Evolutionary conservation across 2,329 filamentous ascomycete genomes (phyloP), one percentile per base, ranked within the genome.

Genomic region (Cladosporium colombiae): DNA sequence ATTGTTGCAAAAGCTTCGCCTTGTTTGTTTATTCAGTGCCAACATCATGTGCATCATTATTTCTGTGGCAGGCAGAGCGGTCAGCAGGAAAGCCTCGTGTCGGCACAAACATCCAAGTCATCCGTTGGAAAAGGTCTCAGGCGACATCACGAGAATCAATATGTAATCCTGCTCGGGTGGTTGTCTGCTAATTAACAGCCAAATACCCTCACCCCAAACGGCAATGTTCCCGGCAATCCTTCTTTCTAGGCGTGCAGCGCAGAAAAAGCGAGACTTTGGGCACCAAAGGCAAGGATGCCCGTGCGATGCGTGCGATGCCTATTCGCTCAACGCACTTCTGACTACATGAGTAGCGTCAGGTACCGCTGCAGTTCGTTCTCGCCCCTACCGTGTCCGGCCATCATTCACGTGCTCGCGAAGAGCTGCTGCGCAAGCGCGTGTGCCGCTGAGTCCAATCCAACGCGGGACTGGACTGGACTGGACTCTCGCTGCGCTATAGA

Each of bases 181-280:
- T 21, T n/a, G 40, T 23, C 40, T 46, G n/a, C 40, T 46, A 46
- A 46, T 46, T 21, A 46, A 46, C 40, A 46, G 40, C 40, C n/a
- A 13, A 46, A 21, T 5, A 8, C n/a, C 40, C 40, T 46, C 37
- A 11, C 58, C 31, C 44, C 27, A 53, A 37, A 44, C 61, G 61
- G 61, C 35, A 63, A 31, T 40, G 25, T 29, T 63, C 61, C 61
- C 61, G 50, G 61, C 61, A 63, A 63, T 63, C 61, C 61, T 63
- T 33, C 35, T 29, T 46, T 46, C 40, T 53, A 25, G 57, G 37
- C 57, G 44, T 16, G 18, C 18, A 44, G 3, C 16, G 37, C 18
- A 44, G 37, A 33, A 62, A 49, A 50, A 33, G 49, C 40, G 27
- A 33, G 23, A 53, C 60, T 63, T 63, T 63, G 61, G 61, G 61